Evolutionary conservation across 1,284 basidiomycete genomes (phyloP), one percentile per base, ranked within the genome.

Genomic region (Cryptococcus sp.): DNA sequence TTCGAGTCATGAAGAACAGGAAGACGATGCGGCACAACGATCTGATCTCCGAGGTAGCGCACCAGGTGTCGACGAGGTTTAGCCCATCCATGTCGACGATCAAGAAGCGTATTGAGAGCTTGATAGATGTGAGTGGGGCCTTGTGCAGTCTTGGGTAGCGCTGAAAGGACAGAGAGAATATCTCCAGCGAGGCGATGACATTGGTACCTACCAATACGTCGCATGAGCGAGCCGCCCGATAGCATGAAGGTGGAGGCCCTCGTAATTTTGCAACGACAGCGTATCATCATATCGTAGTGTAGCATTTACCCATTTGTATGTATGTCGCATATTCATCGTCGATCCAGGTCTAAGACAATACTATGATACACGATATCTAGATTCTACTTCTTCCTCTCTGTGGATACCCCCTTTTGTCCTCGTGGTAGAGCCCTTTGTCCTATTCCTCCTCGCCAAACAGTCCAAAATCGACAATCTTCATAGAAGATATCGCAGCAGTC

Each of bases 1-100:
- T 98, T 22, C 84, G 95, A 34, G 85, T 97, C 33, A 98, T 99
- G 95, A 98, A 99, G 76, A 85, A 91, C 66, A 77, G 93, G 53
- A 97, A 97, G 71, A 80, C 81, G 48, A 84, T 97, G 81, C 74
- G 77, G 5, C 92, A 97, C 68, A 89, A 85, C 54, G 91, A 94
- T 52, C 79, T 99, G 16, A 79, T 97, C 48, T 86, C 86, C 59
- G 93, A 98, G 72, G 90, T 92, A 23, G 88, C 89, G 33, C 80
- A 82, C 16, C 94, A 97, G 65, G 75, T 99, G 2, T 77, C 85
- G 12, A 77, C 76, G 51, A 82, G 95, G 3, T 99, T 98, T 78
- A 81, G 82, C 47, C 94, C 95, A 0, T 83, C 86, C 56, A 85
- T 92, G 36, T 70, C 82, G 31, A 78, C 82, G 54, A 91, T 98